phyloP scores from a whole-genome alignment of 192 early-diverging fungal genomes.

The Thoreauomyces humboldtii region DNA sequence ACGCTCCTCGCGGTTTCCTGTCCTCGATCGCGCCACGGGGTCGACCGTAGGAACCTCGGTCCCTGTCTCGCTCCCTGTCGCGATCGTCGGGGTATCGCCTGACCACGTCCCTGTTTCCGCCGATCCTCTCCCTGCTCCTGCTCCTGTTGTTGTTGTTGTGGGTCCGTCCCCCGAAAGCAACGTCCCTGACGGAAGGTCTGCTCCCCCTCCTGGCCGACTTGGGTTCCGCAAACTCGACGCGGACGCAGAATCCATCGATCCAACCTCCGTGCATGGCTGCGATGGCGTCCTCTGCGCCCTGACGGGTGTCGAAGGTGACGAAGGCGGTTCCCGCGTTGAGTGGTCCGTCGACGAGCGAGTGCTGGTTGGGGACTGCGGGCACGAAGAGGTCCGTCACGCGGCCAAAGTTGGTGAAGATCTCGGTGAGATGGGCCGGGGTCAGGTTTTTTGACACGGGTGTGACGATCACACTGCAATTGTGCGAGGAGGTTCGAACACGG shows the following conservation, averaged over 20 bases:
- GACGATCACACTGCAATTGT: neutral
- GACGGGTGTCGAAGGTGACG: conserved; percentile 24
- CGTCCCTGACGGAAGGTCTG: too few relatives aligned
- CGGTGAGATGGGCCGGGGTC: conserved; percentile 12
- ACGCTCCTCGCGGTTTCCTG: neutral
- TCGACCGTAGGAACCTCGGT: neutral
- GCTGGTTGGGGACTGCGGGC: neutral
- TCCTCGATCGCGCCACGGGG: neutral
- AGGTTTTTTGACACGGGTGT: conserved; percentile 22
- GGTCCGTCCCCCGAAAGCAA: too few relatives aligned
- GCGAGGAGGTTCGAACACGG: neutral
- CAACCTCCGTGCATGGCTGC: conserved; percentile 25
- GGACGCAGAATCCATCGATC: conserved; percentile 29
- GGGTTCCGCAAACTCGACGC: conserved; percentile 2
- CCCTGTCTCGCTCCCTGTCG: neutral
- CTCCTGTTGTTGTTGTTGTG: neutral
- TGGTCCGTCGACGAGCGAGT: neutral
- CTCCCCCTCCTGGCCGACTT: neutral
- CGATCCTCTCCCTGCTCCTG: neutral
- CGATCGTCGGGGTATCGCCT: neutral
- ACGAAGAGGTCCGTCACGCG: conserved; percentile 4
- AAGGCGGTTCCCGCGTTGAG: conserved; percentile 14
- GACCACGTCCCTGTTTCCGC: too few relatives aligned
- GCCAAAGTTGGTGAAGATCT: conserved; percentile 25
- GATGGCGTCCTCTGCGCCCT: conserved; percentile 26